Conservation (phyloP, 2,329 filamentous ascomycete genomes). For the Pseudogymnoascus sp. region DNA sequence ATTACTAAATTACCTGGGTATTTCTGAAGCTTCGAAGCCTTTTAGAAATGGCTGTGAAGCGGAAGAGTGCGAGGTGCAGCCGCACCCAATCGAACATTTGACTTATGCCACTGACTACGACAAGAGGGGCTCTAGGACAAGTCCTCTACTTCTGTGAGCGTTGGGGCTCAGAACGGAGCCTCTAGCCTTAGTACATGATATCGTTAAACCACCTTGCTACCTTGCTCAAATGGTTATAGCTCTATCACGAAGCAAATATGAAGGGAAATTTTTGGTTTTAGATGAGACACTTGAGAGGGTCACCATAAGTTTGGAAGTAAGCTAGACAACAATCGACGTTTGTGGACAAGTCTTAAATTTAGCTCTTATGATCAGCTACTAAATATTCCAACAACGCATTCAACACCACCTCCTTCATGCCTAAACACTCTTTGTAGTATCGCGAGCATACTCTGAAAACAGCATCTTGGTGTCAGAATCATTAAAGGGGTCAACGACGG, state of each 20-base stretch:
- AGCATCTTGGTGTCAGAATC: neutral
- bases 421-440: neutral
- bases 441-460: neutral
- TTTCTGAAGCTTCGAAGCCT: neutral
- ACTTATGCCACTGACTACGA: too few relatives aligned
- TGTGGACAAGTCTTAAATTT: neutral
- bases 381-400: neutral
- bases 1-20: neutral
- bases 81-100: neutral
- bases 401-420: neutral
- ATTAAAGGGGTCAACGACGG: slow-evolving; percentile 2
- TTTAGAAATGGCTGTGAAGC: neutral
- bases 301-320: neutral
- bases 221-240: neutral
- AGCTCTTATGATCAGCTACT: neutral
- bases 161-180: neutral
- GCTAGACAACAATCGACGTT: neutral
- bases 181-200: neutral
- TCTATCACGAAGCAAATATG: neutral
- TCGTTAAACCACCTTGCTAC: neutral
- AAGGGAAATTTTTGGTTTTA: neutral
- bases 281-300: neutral
- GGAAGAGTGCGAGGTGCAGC: neutral
- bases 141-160: neutral
- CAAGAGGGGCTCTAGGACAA: too few relatives aligned